phyloP scores from a whole-genome alignment of 345 rosid genomes.

The Cardamine chenopodiifolia region DNA sequence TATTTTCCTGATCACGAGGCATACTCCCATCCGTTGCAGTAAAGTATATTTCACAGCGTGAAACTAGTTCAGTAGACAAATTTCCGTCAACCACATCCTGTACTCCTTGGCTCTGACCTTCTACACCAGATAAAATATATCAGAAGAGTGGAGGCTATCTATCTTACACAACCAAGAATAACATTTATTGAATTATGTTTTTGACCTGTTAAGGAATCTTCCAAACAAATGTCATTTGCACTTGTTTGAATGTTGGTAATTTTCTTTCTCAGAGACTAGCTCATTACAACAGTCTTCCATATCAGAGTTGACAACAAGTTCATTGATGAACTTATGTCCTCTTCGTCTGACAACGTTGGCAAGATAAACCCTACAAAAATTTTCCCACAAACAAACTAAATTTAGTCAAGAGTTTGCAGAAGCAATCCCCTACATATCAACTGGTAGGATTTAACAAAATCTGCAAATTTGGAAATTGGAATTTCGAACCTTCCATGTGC shows the following conservation, averaged over 20 bases:
- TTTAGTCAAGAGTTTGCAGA: neutral
- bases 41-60: neutral
- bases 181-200: constrained; percentile 7
- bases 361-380: constrained; percentile 87
- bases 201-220: constrained; percentile 52
- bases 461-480: no score
- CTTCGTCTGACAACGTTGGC: constrained; percentile 86
- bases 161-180: neutral
- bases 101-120: constrained; percentile 49
- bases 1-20: constrained; percentile 2
- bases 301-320: constrained; percentile 59
- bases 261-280: constrained; percentile 28
- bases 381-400: neutral
- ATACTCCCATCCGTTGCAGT: constrained; percentile 16
- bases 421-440: neutral
- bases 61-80: constrained; percentile 9
- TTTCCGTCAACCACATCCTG: constrained; percentile 11
- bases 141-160: constrained; percentile 4
- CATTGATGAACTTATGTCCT: constrained; percentile 68
- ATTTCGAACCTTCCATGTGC: constrained; percentile 73
- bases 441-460: neutral
- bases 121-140: constrained; percentile 30
- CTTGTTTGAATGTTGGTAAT: constrained; percentile 28
- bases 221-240: constrained; percentile 5
- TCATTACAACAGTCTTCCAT: constrained; percentile 35